A percentile compares a stretch with the other conserved stretches of the same genome.
Conservation (phyloP, 371 early-diverging fungal species). For the Rhizopus delemar region DNA sequence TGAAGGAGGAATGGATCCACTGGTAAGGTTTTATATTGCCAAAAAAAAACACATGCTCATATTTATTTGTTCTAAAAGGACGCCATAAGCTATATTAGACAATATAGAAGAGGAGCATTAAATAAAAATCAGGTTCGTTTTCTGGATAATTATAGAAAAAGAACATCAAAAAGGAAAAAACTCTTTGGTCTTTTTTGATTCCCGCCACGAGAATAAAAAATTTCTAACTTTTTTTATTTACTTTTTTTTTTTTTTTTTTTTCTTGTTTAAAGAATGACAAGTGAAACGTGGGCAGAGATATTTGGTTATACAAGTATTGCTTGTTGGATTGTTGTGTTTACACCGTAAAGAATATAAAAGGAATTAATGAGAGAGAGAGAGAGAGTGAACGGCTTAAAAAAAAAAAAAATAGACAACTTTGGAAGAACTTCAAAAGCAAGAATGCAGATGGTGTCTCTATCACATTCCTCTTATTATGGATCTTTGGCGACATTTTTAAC, state of each 20-base stretch:
- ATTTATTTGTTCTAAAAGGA: slow-evolving; percentile 35
- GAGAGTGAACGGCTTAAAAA: background rate
- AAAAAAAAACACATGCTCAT: background rate
- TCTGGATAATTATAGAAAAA: slow-evolving; percentile 37
- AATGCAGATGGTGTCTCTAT: slow-evolving; percentile 70
- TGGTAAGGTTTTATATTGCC: slow-evolving; percentile 32
- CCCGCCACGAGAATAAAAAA: background rate
- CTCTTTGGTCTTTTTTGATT: background rate
- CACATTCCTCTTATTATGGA: slow-evolving; percentile 75
- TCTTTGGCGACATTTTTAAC: slow-evolving; percentile 81
- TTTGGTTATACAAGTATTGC: slow-evolving; percentile 58
- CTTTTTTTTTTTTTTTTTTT: slow-evolving; percentile 8
- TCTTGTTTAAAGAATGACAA: slow-evolving; percentile 5
- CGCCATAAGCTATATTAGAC: slow-evolving; percentile 62
- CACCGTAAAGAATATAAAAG: slow-evolving; percentile 54
- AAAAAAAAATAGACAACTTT: slow-evolving; percentile 53
- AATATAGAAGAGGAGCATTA: slow-evolving; percentile 64
- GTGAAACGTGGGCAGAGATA: slow-evolving; percentile 30
- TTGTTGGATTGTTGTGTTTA: slow-evolving; percentile 71
- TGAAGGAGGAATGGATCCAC: slow-evolving; percentile 70
- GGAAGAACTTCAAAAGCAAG: slow-evolving; percentile 61
- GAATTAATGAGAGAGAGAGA: slow-evolving; percentile 6
- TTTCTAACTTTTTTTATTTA: background rate
- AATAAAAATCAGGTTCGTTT: slow-evolving; percentile 67
- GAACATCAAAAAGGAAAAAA: background rate